Conservation (phyloP, 2,329 filamentous ascomycete species). For the Pseudonectria foliicola region DNA sequence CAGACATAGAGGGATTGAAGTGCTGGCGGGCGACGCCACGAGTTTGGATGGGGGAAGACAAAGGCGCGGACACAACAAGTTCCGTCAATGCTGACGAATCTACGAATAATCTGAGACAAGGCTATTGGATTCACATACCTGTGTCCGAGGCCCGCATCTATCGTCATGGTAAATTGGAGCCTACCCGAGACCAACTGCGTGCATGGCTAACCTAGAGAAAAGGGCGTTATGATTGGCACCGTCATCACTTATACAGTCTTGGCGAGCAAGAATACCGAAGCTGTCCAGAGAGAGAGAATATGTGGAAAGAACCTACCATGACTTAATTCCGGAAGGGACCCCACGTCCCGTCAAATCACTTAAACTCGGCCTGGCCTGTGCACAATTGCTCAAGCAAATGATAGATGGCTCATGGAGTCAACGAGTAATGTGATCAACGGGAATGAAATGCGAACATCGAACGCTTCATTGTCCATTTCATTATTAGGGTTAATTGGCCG, state of each 20-base stretch:
- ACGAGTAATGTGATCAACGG: too few relatives aligned
- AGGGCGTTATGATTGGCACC: constrained; percentile 6
- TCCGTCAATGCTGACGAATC: too few relatives aligned
- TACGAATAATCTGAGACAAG: neutral
- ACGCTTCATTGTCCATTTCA: too few relatives aligned
- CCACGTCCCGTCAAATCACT: too few relatives aligned
- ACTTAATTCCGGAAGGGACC: too few relatives aligned
- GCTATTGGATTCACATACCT: constrained; percentile 13
- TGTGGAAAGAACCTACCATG: too few relatives aligned
- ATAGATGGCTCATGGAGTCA: too few relatives aligned
- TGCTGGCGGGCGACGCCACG: constrained; percentile 11
- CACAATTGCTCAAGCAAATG: too few relatives aligned
- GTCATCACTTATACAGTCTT: constrained; percentile 6
- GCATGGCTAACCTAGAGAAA: neutral
- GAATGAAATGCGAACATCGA: too few relatives aligned
- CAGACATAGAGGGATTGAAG: constrained; percentile 10
- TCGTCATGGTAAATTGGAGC: constrained; percentile 3
- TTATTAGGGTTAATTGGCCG: too few relatives aligned
- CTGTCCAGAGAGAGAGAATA: too few relatives aligned
- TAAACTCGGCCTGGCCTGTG: too few relatives aligned
- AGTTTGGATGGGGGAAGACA: neutral
- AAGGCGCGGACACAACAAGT: neutral
- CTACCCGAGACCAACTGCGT: neutral
- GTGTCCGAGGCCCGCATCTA: constrained; percentile 8
- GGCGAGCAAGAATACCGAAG: constrained; percentile 7